Conservation (phyloP, 495 filamentous ascomycete genomes). For the Cladorrhinum samala region DNA sequence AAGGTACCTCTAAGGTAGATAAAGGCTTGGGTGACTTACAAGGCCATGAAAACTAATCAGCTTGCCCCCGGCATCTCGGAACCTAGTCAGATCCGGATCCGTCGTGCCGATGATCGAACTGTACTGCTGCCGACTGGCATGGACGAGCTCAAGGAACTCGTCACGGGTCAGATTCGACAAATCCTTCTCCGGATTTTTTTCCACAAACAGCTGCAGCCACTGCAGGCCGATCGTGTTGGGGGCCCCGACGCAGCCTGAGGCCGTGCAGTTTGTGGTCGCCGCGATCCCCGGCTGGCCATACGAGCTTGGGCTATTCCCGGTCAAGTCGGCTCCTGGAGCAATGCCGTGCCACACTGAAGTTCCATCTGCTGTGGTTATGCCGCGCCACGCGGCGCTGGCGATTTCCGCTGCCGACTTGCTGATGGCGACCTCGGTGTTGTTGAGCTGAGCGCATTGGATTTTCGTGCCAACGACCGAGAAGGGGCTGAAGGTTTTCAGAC, state of each 20-base stretch:
- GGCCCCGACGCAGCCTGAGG: slow-evolving; percentile 8
- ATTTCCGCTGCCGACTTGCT: slow-evolving; percentile 20
- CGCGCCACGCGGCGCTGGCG: slow-evolving; percentile 25
- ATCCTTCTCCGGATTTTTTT: slow-evolving; percentile 16
- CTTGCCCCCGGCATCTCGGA: slow-evolving; percentile 36
- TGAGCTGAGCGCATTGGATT: no score
- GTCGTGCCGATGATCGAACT: slow-evolving; percentile 28
- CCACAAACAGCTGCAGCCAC: slow-evolving; percentile 20
- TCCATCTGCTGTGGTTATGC: slow-evolving; percentile 13
- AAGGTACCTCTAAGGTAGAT: no score
- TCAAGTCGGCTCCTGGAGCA: slow-evolving; percentile 14
- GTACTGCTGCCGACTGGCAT: slow-evolving; percentile 22
- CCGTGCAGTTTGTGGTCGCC: slow-evolving; percentile 20
- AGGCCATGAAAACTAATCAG: slow-evolving; percentile 44
- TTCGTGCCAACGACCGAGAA: slow-evolving; percentile 20
- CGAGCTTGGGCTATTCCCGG: no score
- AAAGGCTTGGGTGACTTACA: slow-evolving; percentile 35
- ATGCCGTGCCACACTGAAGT: slow-evolving; percentile 21
- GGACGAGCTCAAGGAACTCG: slow-evolving; percentile 24
- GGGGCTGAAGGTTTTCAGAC: slow-evolving; percentile 23
- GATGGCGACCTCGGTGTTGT: slow-evolving; percentile 1
- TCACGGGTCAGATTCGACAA: slow-evolving; percentile 11
- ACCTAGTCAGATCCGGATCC: slow-evolving; percentile 37
- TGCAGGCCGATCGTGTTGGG: slow-evolving; percentile 3
- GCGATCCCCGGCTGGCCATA: no score